Base-by-base conservation (phyloP, 2,329 filamentous ascomycete species). In the Zarea fungicola region DNA sequence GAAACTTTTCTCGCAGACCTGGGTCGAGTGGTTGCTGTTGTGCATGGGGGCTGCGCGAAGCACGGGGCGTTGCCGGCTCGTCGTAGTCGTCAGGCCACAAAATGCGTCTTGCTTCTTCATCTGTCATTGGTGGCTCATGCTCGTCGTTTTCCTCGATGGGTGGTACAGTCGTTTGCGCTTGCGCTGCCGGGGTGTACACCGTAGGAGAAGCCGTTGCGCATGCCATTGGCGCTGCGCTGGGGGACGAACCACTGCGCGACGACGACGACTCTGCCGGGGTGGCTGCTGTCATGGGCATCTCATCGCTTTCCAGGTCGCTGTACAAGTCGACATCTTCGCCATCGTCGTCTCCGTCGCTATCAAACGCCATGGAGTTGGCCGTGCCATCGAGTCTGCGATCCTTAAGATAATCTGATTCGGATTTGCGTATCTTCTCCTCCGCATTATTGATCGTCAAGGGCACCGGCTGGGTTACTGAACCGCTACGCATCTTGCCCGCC, bases 1-100 rank as follows among this genome's bases (percentile, higher is more conserved):
- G 59, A 32, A 71, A 73, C 49, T 74, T 74, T 39, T 74, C 70
- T 4, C 65, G 65, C 10, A 59, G 51, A 5, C 52, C 56, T 3
- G 52, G 21, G 19, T 44, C 31, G 4, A 21, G 48, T n/a, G n/a
- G n/a, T 3, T 56, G 49, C 1, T 54, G 45, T 6, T 13, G 43
- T n/a, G 26, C 23, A 26, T 1, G 42, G 18, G 7, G 19, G 22
- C 2, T 5, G 7, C 3, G 34, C 25, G 35, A 19, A 22, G 37
- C 37, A 23, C 31, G 50, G 36, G 22, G 54, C 34, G 11, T 43
- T 8, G 52, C 53, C n/a, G 57, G 54, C 32, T 55, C 31, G 1
- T 61, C 53, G 1, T 54, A 50, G 3, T 57, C 52, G 5, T 68
- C 65, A 1, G 67, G 66, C 69, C 69, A 71, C 1, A 72, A 54